Evolutionary conservation across 2,329 filamentous ascomycete genomes (phyloP), one percentile per base, ranked within the genome.

Genomic region (Triangularia verruculosa): DNA sequence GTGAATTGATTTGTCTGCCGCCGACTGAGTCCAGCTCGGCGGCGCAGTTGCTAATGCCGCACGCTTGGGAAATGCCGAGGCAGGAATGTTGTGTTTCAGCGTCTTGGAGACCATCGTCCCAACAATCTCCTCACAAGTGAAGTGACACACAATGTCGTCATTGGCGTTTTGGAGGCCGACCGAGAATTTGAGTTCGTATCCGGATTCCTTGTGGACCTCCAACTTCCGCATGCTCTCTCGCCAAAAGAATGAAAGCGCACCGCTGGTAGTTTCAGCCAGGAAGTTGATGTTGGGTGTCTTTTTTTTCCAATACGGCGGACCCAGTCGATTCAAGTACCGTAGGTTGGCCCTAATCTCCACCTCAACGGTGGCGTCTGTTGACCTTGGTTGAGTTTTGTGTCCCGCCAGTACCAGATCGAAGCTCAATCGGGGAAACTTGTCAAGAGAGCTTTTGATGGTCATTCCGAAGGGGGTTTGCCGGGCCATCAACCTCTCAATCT

Each of bases 61-160:
- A 25, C 28, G 63, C 3, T 61, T 13, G 9, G 63, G 57, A 25
- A 71, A 71, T 2, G 60, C 59, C 0, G 72, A 66, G 1, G 62
- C 61, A 1, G 68, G 64, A 12, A 72, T 43, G 7, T 58, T 65
- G 43, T 71, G 70, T 6, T 70, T 24, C 4, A 76, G 11, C 2
- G 64, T 65, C 25, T 61, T 68, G 0, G 73, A 70, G 13, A 82
- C 73, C 30, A 78, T 73, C 0, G 86, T 88, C 1, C 86, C 86
- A 2, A 88, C 91, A 70, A 98, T 89, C 52, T 92, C 89, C 76
- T 97, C 94, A 68, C 93, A 98, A 74, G 91, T 90, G 57, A 93
- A 80, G 72, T 88, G 86, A 65, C 87, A 91, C 24, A 82, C 82
- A 32, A 95, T 83, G 2, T 81, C 77, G 62, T 89, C 84, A 17